phyloP scores from a whole-genome alignment of 441 rosid species.

The Brassica balearica region DNA sequence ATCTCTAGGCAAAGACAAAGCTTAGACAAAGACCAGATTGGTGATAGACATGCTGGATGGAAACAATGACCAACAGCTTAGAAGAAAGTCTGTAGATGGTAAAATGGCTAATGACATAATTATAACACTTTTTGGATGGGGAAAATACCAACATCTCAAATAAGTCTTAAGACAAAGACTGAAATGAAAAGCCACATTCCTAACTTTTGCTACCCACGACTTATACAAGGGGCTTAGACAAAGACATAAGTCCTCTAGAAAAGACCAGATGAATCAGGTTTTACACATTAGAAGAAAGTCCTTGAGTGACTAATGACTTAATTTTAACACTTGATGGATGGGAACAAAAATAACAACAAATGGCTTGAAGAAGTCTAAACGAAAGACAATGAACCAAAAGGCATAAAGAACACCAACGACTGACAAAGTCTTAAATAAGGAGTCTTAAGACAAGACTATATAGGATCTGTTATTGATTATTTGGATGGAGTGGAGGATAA shows the following conservation, averaged over 20 bases:
- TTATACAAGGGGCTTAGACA: background rate
- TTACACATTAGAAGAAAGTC: background rate
- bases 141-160: background rate
- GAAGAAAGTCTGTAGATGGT: background rate
- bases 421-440: background rate
- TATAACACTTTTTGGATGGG: too few species aligned
- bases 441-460: too few species aligned
- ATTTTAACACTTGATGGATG: background rate
- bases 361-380: conserved; percentile 4
- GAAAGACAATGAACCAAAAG: background rate
- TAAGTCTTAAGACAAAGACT: background rate
- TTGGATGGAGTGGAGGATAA: too few species aligned
- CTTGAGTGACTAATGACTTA: background rate
- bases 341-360: background rate
- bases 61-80: background rate
- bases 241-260: background rate
- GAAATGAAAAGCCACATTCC: background rate
- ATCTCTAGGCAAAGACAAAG: background rate
- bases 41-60: background rate
- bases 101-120: too few species aligned
- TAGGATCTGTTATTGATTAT: too few species aligned
- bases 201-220: background rate
- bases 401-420: background rate
- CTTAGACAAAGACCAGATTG: background rate
- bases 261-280: background rate